Evolutionary conservation across 2,329 filamentous ascomycete species (phyloP).

Genomic region (Orbilia quercus): DNA sequence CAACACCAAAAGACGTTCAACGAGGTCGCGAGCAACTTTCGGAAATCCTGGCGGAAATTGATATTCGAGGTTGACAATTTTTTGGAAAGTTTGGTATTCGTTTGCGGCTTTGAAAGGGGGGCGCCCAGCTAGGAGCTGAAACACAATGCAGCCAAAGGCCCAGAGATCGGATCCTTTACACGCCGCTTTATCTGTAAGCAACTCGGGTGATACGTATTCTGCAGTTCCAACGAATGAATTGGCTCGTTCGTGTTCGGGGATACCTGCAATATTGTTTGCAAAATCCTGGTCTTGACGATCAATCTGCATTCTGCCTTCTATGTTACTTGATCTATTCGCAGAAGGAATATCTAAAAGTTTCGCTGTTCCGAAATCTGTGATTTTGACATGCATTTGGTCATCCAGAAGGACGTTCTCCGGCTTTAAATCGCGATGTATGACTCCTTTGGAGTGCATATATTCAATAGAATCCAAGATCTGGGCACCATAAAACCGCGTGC

Average conservation of each 20-base stretch:
- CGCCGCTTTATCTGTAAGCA: constrained; percentile 95
- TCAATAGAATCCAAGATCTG: constrained; percentile 96
- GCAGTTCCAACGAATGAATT: constrained; percentile 97
- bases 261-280: constrained; percentile 61
- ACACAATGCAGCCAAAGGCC: constrained; percentile 98
- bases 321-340: constrained; percentile 59
- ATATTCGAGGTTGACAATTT: constrained; percentile 94
- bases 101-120: constrained; percentile 96
- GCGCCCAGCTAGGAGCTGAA: constrained; percentile 92
- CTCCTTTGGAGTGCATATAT: constrained; percentile 96
- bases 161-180: constrained; percentile 98
- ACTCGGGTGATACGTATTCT: constrained; percentile 96
- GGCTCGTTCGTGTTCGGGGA: constrained; percentile 76
- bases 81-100: constrained; percentile 97
- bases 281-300: constrained; percentile 61
- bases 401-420: constrained; percentile 97
- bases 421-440: constrained; percentile 96
- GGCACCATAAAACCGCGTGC: constrained; percentile 90
- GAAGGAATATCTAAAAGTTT: constrained; percentile 78
- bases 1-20: constrained; percentile 88
- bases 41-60: constrained; percentile 92
- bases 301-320: constrained; percentile 65
- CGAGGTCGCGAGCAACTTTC: constrained; percentile 82
- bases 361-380: constrained; percentile 98
- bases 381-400: constrained; percentile 96